Conservation (phyloP, 352 stramenopile species). For the Phytophthora aleatoria region DNA sequence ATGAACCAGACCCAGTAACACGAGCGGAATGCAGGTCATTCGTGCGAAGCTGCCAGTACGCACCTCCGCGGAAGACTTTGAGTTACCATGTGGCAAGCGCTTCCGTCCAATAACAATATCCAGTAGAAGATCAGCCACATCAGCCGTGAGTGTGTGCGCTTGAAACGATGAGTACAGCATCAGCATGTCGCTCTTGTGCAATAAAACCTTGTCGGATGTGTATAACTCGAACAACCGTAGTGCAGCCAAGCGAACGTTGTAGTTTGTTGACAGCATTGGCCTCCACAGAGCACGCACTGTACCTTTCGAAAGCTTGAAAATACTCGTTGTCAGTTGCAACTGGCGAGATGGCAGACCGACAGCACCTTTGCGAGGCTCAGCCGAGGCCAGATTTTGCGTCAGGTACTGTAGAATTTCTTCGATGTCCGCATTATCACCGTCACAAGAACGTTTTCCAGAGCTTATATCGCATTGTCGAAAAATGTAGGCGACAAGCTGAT, state of each 20-base stretch:
- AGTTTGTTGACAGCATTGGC: slow-evolving; percentile 51
- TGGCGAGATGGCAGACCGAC: slow-evolving; percentile 30
- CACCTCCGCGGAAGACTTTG: slow-evolving; percentile 10
- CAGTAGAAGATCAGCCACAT: slow-evolving; percentile 55
- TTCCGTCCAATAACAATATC: slow-evolving; percentile 71
- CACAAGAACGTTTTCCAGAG: slow-evolving; percentile 15
- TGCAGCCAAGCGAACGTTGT: slow-evolving; percentile 59
- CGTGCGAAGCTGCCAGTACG: slow-evolving; percentile 53
- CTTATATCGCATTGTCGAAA: slow-evolving; percentile 47
- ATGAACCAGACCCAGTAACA: slow-evolving; percentile 58
- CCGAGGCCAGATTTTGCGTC: slow-evolving; percentile 44
- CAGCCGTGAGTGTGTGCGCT: slow-evolving; percentile 52
- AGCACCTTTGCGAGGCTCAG: slow-evolving; percentile 31
- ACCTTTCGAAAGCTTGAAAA: slow-evolving; percentile 65
- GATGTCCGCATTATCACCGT: slow-evolving; percentile 42
- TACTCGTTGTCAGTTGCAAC: slow-evolving; percentile 34
- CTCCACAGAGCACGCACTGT: slow-evolving; percentile 70
- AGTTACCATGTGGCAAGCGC: slow-evolving; percentile 9
- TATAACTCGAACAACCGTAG: slow-evolving; percentile 77
- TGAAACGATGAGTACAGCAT: slow-evolving; percentile 65
- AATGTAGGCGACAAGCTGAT: slow-evolving; percentile 71
- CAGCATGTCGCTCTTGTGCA: slow-evolving; percentile 64
- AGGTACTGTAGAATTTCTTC: slow-evolving; percentile 73
- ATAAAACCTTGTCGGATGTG: slow-evolving; percentile 63
- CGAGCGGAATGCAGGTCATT: slow-evolving; percentile 57